Conservation (phyloP, 495 filamentous ascomycete genomes). For the Viridothelium virens region DNA sequence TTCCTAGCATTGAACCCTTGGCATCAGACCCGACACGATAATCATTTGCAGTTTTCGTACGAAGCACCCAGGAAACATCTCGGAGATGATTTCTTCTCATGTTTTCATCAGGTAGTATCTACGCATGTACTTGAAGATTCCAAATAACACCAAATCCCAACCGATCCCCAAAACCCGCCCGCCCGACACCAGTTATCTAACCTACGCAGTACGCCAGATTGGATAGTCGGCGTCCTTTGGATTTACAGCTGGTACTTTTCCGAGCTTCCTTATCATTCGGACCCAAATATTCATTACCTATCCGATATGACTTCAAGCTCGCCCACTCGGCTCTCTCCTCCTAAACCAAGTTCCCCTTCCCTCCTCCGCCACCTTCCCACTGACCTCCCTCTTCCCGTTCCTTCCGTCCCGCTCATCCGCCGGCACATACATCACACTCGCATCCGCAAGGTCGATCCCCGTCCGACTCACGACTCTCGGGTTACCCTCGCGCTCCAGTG, state of each 20-base stretch:
- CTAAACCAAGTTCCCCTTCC: slow-evolving; percentile 48
- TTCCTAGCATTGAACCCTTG: too few species aligned
- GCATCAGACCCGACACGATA: too few species aligned
- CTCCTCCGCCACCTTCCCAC: slow-evolving; percentile 80
- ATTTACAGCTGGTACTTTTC: background rate
- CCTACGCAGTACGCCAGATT: too few species aligned
- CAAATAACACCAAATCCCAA: too few species aligned
- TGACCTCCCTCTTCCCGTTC: slow-evolving; percentile 57
- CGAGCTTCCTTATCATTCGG: background rate
- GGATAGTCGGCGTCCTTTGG: background rate
- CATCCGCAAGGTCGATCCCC: slow-evolving; percentile 48
- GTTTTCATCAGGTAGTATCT: too few species aligned
- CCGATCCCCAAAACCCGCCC: too few species aligned
- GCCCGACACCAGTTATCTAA: too few species aligned
- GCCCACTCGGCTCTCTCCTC: slow-evolving; percentile 10
- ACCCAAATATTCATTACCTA: too few species aligned
- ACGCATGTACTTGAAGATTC: too few species aligned
- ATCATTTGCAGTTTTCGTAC: too few species aligned
- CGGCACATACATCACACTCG: slow-evolving; percentile 40
- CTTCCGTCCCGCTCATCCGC: slow-evolving; percentile 38
- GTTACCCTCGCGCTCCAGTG: background rate
- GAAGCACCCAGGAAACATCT: too few species aligned
- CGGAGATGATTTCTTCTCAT: too few species aligned
- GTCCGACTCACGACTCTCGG: slow-evolving; percentile 26
- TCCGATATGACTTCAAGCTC: background rate